Percentiles rank a stretch among this genome's conserved stretches.
Evolutionary conservation across 2,329 filamentous ascomycete genomes (phyloP).

Genomic region (Apiospora phragmitis): DNA sequence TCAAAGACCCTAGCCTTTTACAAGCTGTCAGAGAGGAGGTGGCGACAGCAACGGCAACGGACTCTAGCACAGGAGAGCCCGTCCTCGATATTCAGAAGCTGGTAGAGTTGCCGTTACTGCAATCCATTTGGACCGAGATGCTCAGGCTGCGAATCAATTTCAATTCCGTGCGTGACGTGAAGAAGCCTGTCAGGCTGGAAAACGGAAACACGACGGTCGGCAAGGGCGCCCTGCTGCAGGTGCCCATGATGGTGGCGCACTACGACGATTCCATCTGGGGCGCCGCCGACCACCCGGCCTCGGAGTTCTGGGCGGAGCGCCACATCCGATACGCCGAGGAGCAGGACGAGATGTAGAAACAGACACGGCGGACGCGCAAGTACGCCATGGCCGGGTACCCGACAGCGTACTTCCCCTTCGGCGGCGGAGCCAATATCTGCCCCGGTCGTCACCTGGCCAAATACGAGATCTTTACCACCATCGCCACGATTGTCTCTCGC

Average conservation of each 20-base stretch:
- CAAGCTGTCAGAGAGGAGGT: conserved; percentile 22
- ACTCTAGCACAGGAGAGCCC: conserved; percentile 11
- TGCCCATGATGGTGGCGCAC: conserved; percentile 24
- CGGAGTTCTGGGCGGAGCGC: conserved; percentile 23
- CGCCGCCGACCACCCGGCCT: conserved; percentile 19
- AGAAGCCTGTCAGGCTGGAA: conserved; percentile 15
- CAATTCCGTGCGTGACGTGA: conserved; percentile 24
- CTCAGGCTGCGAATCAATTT: conserved; percentile 27
- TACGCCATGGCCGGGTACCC: conserved; percentile 6
- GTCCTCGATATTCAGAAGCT: conserved; percentile 21
- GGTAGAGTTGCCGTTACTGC: conserved; percentile 22
- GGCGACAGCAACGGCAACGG: conserved; percentile 1
- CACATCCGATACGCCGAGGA: background rate
- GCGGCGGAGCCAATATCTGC: conserved; percentile 36
- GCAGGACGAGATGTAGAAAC: no score
- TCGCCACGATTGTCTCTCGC: conserved; percentile 28
- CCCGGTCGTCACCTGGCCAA: conserved; percentile 41
- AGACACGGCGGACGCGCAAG: no score
- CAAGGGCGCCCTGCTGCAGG: conserved; percentile 18
- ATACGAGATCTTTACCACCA: conserved; percentile 35
- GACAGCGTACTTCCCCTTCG: conserved; percentile 23
- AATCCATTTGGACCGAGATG: conserved; percentile 27
- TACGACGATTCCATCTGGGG: conserved; percentile 21
- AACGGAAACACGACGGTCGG: conserved; percentile 13
- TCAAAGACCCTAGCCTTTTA: conserved; percentile 24